Percentiles rank a stretch among this genome's conserved stretches.
These are phyloP conservation scores for Lachnellula occidentalis DNA, from an alignment of 2,329 filamentous ascomycete species.

Conservation along the genomic window DNA sequence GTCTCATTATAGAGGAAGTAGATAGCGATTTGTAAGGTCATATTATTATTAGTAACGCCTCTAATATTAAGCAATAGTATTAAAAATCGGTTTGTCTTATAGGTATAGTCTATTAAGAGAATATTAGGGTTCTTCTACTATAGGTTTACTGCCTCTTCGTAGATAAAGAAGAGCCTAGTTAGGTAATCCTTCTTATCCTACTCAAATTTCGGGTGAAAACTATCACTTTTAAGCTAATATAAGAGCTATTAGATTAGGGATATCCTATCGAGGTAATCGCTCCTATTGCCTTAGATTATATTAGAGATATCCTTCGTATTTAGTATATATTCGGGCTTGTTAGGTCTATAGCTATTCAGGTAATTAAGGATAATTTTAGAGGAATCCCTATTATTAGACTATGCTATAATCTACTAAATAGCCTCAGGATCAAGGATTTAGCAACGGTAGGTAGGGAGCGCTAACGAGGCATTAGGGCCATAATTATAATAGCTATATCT, in stretches of 20 bases:
- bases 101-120: not conserved
- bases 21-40: not conserved
- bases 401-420: not conserved
- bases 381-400: not conserved
- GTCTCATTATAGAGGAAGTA: not conserved
- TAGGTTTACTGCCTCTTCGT: not conserved
- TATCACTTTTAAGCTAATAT: not conserved
- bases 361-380: not conserved
- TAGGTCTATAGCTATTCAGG: not conserved
- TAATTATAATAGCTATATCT: not conserved
- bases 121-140: not conserved
- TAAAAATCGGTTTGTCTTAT: not conserved
- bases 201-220: not conserved
- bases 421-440: not conserved
- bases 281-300: not conserved
- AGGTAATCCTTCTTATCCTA: not conserved
- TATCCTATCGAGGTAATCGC: not conserved
- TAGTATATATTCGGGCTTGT: not conserved
- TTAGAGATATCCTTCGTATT: not conserved
- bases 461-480: not conserved
- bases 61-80: not conserved
- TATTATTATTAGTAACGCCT: not conserved
- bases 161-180: not conserved
- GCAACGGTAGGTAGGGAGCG: not conserved
- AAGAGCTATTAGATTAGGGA: not conserved